A percentile compares a stretch with the other conserved stretches of the same genome.
Evolutionary conservation across 805 yeast genomes (phyloP).

Genomic region (Wickerhamomyces kurtzmanii): DNA sequence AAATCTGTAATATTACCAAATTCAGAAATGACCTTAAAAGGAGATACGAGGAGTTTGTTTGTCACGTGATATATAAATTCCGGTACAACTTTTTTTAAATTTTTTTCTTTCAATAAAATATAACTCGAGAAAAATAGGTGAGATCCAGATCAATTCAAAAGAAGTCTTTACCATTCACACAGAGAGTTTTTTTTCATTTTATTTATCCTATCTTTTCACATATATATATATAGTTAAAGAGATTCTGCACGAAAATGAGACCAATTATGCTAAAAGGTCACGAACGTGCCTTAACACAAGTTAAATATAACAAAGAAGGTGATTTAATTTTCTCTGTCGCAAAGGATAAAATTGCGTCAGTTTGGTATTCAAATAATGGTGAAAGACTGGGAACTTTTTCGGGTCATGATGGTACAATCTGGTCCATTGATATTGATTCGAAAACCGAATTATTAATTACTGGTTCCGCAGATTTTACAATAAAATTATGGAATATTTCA

Average conservation of each 20-base stretch:
- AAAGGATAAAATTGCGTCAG: slow-evolving; percentile 80
- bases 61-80: no score
- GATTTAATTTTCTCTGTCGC: slow-evolving; percentile 88
- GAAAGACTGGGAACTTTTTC: slow-evolving; percentile 90
- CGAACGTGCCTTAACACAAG: slow-evolving; percentile 95
- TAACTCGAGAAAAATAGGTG: no score
- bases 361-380: slow-evolving; percentile 94
- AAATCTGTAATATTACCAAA: no score
- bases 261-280: slow-evolving; percentile 81
- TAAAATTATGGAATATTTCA: slow-evolving; percentile 75
- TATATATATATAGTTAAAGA: no score
- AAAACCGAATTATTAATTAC: slow-evolving; percentile 66
- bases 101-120: no score
- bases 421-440: slow-evolving; percentile 83
- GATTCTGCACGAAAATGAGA: slow-evolving; percentile 34
- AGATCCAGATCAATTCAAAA: no score
- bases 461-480: slow-evolving; percentile 83
- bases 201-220: no score
- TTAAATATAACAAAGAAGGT: slow-evolving; percentile 91
- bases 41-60: no score
- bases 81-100: no score
- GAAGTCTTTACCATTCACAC: no score
- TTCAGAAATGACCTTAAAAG: no score
- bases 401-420: slow-evolving; percentile 89
- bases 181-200: no score